Base-by-base conservation (phyloP, 345 rosid species). In the Geranium brycei region DNA sequence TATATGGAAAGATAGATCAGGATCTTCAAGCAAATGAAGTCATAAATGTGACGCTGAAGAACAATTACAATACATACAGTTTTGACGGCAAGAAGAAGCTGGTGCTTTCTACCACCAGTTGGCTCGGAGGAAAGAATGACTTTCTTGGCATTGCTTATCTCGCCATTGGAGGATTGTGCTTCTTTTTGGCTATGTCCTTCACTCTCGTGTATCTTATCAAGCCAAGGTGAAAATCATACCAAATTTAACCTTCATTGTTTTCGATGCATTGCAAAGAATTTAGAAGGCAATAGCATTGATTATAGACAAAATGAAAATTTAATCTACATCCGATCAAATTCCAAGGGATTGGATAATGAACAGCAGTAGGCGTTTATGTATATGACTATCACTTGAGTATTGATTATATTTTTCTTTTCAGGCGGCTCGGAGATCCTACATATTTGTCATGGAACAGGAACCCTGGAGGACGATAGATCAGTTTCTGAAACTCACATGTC, bases 91-190 rank as follows among this genome's bases (percentile, higher is more conserved):
- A 91, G 79, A 93, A 93, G 86, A 91, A 79, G 69, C 95, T 93
- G 59, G 99, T 93, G 62, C 95, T 93, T 62, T 93, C 97, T 28
- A 93, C 97, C 32, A 79, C 97, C 19, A 90, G 91, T 85, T 93
- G 97, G 96, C 97, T 93, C 61, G 99, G 99, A 71, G 97, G 99
- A 72, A 87, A 84, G 83, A 93, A 91, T 7, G 91, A 91, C 79
- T 93, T 93, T 75, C 91, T 93, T 11, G 99, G 99, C 79, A 88
- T 93, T 58, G 97, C 96, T 58, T 93, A 93, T 77, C 85, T 93
- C 62, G 81, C 92, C 7, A 89, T 93, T 65, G 99, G 99, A 1
- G 91, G 91, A 41, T 35, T 93, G 62, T 88, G 97, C 83, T 85
- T 93, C 73, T 83, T 88, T 68, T 66, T 91, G 87, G 89, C 99